A percentile compares a stretch with the other conserved stretches of the same genome.
Conservation (phyloP, 2,329 filamentous ascomycete genomes). For the Cadophora malorum region DNA sequence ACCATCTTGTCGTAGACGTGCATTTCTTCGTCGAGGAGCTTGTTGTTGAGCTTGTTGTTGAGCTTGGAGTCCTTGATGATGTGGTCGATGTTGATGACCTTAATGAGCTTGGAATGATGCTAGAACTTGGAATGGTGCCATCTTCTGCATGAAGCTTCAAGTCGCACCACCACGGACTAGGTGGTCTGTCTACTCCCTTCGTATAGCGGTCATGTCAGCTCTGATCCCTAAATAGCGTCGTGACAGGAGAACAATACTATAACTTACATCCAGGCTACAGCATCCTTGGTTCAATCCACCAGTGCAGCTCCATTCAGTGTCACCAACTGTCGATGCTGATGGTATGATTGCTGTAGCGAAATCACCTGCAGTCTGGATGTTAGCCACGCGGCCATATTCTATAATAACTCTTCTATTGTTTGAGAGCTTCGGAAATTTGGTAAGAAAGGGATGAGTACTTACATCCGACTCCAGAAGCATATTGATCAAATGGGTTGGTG, state of each 20-base stretch:
- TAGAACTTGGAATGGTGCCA: background rate
- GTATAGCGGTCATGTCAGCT: background rate
- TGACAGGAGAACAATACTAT: background rate
- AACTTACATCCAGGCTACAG: slow-evolving; percentile 9
- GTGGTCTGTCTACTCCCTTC: slow-evolving; percentile 16
- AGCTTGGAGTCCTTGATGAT: background rate
- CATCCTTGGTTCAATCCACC: slow-evolving; percentile 13
- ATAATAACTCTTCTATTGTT: too few relatives aligned
- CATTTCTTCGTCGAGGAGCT: background rate
- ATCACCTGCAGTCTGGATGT: background rate
- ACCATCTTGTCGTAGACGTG: background rate
- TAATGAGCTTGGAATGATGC: background rate
- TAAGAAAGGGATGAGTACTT: background rate
- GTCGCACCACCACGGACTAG: slow-evolving; percentile 20
- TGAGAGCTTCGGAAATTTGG: background rate
- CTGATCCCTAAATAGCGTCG: background rate
- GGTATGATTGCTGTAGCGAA: slow-evolving; percentile 9
- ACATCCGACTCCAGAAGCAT: slow-evolving; percentile 21
- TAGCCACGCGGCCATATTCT: too few relatives aligned
- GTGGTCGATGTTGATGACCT: background rate
- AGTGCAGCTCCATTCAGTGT: slow-evolving; percentile 6
- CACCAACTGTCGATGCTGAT: background rate
- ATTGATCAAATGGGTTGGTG: slow-evolving; percentile 23
- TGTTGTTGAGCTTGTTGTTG: background rate
- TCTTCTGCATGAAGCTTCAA: slow-evolving; percentile 14